phyloP scores from a whole-genome alignment of 2,329 filamentous ascomycete species.

The Sclerotinia trifoliorum region DNA sequence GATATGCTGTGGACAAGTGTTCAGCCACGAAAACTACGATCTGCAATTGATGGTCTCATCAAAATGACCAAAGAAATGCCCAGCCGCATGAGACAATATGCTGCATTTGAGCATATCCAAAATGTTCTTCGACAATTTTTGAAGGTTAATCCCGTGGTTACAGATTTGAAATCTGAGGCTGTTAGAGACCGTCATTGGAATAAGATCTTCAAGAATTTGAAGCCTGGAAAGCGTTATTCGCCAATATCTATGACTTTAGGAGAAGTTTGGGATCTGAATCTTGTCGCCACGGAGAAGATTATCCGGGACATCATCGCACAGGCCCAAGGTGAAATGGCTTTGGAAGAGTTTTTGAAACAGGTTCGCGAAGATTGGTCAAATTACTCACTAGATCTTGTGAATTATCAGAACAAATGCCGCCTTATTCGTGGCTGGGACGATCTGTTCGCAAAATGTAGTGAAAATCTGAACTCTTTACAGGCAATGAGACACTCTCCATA shows the following conservation, averaged over 20 bases:
- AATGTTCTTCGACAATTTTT: conserved; percentile 82
- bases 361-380: conserved; percentile 97
- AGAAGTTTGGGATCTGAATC: conserved; percentile 96
- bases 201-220: conserved; percentile 95
- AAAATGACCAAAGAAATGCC: conserved; percentile 99
- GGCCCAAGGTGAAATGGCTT: conserved; percentile 94
- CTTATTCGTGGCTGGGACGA: conserved; percentile 98
- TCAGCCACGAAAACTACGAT: conserved; percentile 87
- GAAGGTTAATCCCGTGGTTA: conserved; percentile 85
- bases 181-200: conserved; percentile 96
- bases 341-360: conserved; percentile 95
- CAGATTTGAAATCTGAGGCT: conserved; percentile 92
- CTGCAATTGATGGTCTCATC: conserved; percentile 85
- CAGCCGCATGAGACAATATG: conserved; percentile 97
- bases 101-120: conserved; percentile 98
- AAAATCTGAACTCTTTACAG: conserved; percentile 95
- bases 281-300: conserved; percentile 79
- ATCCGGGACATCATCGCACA: conserved; percentile 93
- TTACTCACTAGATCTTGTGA: conserved; percentile 89
- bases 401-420: conserved; percentile 97
- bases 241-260: conserved; percentile 94
- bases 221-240: conserved; percentile 89
- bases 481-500: conserved; percentile 99
- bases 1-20: conserved; percentile 95
- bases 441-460: conserved; percentile 95